Evolutionary conservation across 352 stramenopile species (phyloP).

Genomic region (Elongisporangium senticosum): DNA sequence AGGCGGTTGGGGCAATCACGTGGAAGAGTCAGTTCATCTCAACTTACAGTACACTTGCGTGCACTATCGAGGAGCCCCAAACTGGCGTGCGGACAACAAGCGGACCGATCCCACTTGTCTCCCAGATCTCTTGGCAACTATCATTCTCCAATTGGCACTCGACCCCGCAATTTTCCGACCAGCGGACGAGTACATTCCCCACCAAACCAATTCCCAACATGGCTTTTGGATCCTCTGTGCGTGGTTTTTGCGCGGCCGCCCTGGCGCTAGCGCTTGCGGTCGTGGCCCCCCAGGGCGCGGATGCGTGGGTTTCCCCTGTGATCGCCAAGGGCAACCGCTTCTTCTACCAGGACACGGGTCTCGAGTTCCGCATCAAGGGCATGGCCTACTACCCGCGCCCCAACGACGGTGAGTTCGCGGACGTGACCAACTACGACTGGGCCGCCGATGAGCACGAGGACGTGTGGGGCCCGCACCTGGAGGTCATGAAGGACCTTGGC

Average conservation of each 20-base stretch:
- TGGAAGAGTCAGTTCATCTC: too few species aligned
- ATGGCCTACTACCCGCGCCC: slow-evolving; percentile 70
- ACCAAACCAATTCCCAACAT: not conserved
- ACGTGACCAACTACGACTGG: slow-evolving; percentile 53
- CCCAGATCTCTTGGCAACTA: too few species aligned
- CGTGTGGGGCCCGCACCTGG: slow-evolving; percentile 48
- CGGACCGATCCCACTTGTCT: too few species aligned
- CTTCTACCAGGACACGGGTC: slow-evolving; percentile 41
- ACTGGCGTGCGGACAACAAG: too few species aligned
- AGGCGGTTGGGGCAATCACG: too few species aligned
- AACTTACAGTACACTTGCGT: too few species aligned
- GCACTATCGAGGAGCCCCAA: too few species aligned
- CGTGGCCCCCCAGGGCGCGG: not conserved
- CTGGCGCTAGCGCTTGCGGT: not conserved
- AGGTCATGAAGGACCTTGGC: slow-evolving; percentile 46
- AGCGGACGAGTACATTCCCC: too few species aligned
- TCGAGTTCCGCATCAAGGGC: slow-evolving; percentile 62
- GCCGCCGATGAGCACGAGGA: slow-evolving; percentile 46
- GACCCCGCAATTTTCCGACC: too few species aligned
- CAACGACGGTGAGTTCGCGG: slow-evolving; percentile 39
- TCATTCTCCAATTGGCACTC: too few species aligned
- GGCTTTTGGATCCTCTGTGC: slow-evolving; percentile 1
- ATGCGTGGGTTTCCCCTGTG: slow-evolving; percentile 18
- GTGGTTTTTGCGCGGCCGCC: not conserved
- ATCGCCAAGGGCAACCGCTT: slow-evolving; percentile 73